Base-by-base conservation (phyloP, 805 yeast species). In the Saccharomycopsis microspora region DNA sequence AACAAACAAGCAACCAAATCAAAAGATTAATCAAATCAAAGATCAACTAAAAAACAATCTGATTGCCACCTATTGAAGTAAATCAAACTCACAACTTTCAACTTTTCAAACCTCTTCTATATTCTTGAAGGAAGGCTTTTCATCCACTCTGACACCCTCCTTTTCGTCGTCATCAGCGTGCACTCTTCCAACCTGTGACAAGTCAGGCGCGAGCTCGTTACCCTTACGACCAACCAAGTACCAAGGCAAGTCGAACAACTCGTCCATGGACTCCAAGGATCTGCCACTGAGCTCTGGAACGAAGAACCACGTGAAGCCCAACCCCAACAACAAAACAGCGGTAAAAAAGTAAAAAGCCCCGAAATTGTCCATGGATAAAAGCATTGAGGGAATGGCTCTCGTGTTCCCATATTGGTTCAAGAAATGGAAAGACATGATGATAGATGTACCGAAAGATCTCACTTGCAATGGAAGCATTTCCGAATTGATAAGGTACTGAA, bases 381-480 rank as follows among this genome's bases (percentile, higher is more conserved):
- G 58, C 77, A 76, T 70, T 41, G 66, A 59, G 11, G 82, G 79
- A 39, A 74, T 57, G 1, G 80, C 79, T 57, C 72, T 74, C 33
- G 78, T 67, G 60, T 74, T 75, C 55, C 77, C 79, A 54, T 69
- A 76, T 57, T 76, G 81, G 60, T 73, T 74, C 32, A 72, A 71
- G 55, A 71, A 76, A 56, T 76, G 82, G 58, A 75, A 66, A 3
- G 68, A 69, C 82, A 76, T 76, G 52, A 72, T 66, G 30, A 71
- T 50, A 3, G 78, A 68, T 42, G 74, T 71, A 31, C 75, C 79
- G 53, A 72, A 60, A 36, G 70, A 68, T 52, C 80, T 66, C 36
- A 71, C 64, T 48, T 70, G 65, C 55, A 75, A 60, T 28, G 81
- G 81, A 57, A 75, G 68, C 46, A 76, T 66, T 56, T 76, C 82